These are phyloP conservation scores for Tolypocladium tundrense DNA, from an alignment of 2,329 filamentous ascomycete species.

Conservation along the genomic window DNA sequence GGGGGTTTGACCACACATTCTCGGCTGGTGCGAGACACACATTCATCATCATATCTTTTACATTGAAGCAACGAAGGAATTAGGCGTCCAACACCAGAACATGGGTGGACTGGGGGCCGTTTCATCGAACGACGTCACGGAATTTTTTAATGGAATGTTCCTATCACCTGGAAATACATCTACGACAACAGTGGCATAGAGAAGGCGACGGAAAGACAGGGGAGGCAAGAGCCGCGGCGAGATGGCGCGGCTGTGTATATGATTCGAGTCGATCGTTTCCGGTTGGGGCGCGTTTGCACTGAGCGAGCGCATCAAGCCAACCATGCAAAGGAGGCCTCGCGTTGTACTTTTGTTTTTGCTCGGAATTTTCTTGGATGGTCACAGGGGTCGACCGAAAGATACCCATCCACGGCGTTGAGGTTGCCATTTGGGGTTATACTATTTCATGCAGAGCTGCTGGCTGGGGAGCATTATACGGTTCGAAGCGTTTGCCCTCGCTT, in stretches of 20 bases:
- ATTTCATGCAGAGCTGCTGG: conserved; percentile 6
- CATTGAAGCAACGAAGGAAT: too few relatives aligned
- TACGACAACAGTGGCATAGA: conserved; percentile 7
- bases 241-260: conserved; percentile 15
- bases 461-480: conserved; percentile 7
- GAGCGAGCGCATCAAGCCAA: conserved; percentile 1
- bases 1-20: neutral
- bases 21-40: neutral
- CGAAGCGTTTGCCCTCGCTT: conserved; percentile 10
- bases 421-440: conserved; percentile 6
- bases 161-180: conserved; percentile 4
- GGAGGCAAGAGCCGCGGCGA: conserved; percentile 3
- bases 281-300: conserved; percentile 13
- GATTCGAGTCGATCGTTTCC: conserved; percentile 12
- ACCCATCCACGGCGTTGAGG: conserved; percentile 15
- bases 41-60: neutral
- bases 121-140: conserved; percentile 2
- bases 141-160: conserved; percentile 3
- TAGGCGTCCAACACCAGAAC: neutral
- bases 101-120: neutral
- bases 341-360: conserved; percentile 3
- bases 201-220: conserved; percentile 8
- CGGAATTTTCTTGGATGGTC: conserved; percentile 1
- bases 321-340: conserved; percentile 1
- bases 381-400: conserved; percentile 14